Percentiles rank a stretch among this genome's conserved stretches.
phyloP scores from a whole-genome alignment of 2,329 filamentous ascomycete species.

The Colletotrichum tropicicola region DNA sequence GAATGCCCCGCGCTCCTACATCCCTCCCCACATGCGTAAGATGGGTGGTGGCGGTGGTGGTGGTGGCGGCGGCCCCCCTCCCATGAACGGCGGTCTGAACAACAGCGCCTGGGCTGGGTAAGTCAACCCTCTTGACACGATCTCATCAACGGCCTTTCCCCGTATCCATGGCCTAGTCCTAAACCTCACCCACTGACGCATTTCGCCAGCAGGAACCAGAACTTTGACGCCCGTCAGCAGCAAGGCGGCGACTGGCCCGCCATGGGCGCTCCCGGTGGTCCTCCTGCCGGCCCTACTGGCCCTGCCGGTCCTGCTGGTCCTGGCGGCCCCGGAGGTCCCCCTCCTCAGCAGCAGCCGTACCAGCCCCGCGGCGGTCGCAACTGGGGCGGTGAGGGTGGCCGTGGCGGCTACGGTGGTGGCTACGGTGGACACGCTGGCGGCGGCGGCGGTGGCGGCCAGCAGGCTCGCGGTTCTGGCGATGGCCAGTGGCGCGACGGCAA shows the following conservation, averaged over 20 bases:
- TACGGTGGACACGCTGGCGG: slow-evolving; percentile 45
- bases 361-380: slow-evolving; percentile 24
- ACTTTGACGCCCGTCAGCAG: slow-evolving; percentile 43
- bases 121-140: slow-evolving; percentile 36
- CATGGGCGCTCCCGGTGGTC: slow-evolving; percentile 35
- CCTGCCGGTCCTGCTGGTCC: slow-evolving; percentile 39
- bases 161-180: no score
- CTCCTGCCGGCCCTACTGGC: slow-evolving; percentile 35
- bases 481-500: slow-evolving; percentile 97
- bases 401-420: slow-evolving; percentile 47
- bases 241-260: slow-evolving; percentile 31
- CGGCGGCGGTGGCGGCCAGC: slow-evolving; percentile 58
- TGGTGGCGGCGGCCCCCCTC: slow-evolving; percentile 44
- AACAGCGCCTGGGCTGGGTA: slow-evolving; percentile 65
- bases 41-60: slow-evolving; percentile 42
- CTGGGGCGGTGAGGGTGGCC: slow-evolving; percentile 44
- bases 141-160: neutral
- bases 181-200: slow-evolving; percentile 31
- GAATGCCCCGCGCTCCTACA: slow-evolving; percentile 73
- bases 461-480: slow-evolving; percentile 86
- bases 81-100: slow-evolving; percentile 55
- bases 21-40: slow-evolving; percentile 84
- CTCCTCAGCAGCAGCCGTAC: slow-evolving; percentile 32
- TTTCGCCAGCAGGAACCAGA: slow-evolving; percentile 34
- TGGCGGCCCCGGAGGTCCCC: slow-evolving; percentile 36